Evolutionary conservation across 2,329 filamentous ascomycete species (phyloP), one percentile per base, ranked within the genome.

Genomic region (Verticillium albo-atrum): DNA sequence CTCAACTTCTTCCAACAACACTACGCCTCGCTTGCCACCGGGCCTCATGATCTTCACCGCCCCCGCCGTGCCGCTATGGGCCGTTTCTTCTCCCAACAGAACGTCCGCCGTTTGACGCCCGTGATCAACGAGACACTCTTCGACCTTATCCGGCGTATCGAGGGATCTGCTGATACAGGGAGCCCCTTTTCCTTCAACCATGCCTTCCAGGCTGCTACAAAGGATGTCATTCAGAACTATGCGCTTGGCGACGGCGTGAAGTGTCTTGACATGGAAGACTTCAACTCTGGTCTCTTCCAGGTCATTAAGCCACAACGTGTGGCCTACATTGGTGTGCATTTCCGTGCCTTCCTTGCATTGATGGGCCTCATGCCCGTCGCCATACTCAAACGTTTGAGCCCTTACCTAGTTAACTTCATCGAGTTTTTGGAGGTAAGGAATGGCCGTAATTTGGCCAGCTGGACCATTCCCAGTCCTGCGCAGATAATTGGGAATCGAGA

Each of bases 51-150:
- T 61, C 28, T 71, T 2, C 73, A 75, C 60, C 70, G 70, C 9
- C 57, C 66, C 30, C 68, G 73, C 6, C 70, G 68, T 17, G 67
- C 58, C 1, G 67, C 71, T 0, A 50, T 74, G 4, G 63, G 66
- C 10, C 71, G 67, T 30, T 74, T 73, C 63, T 76, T 75, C 56
- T 72, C 74, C 47, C 55, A 61, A 53, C 66, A 75, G 68, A 72
- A 69, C 65, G 68, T 67, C 58, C 67, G 71, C 56, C 74, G 73
- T 61, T 66, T 79, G 59, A 71, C 75, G 62, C 68, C 71, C 23
- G 67, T 75, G 35, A 68, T 75, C 32, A 72, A 75, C 60, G 73
- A 74, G 61, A 67, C 71, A 57, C 71, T 72, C 23, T 67, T 70
- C 55, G 68, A 70, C 52, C 68, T 75, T 35, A 10, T 55, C 32